Percentiles rank a stretch among this genome's conserved stretches.
These are phyloP conservation scores for Salicornia ramosissima DNA, from an alignment of 148 eudicot genomes.

Conservation along the genomic window DNA sequence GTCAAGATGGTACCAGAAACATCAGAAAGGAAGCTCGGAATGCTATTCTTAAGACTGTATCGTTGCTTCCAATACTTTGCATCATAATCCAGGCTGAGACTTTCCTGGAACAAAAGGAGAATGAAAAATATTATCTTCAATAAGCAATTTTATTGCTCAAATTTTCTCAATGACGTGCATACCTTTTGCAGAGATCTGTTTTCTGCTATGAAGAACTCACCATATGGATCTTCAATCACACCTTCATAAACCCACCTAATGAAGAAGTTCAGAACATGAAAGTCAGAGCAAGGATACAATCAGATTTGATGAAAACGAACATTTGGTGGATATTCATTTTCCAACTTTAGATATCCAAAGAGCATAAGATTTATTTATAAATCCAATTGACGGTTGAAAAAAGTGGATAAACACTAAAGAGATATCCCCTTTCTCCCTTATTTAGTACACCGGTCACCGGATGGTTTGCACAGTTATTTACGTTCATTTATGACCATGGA, in stretches of 20 bases:
- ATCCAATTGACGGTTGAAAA: not conserved
- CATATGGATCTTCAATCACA: conserved; percentile 94
- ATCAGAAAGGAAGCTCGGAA: conserved; percentile 89
- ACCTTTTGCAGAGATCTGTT: conserved; percentile 92
- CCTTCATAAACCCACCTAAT: conserved; percentile 98
- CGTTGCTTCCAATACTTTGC: conserved; percentile 91
- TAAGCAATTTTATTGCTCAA: conserved; percentile 9
- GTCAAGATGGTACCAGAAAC: conserved; percentile 91
- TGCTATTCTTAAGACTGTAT: conserved; percentile 88
- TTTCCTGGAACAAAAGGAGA: conserved; percentile 54
- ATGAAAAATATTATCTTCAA: conserved; percentile 16
- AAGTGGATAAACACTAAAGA: not conserved
- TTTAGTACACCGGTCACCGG: too few relatives aligned
- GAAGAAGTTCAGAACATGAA: not conserved
- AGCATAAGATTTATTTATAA: not conserved
- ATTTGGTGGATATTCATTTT: not conserved
- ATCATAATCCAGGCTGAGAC: conserved; percentile 89
- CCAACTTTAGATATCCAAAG: not conserved
- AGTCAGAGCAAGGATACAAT: conserved; percentile 4
- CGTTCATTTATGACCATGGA: too few relatives aligned
- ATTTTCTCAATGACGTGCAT: conserved; percentile 15
- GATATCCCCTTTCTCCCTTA: not conserved
- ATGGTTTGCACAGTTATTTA: too few relatives aligned
- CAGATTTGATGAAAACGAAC: not conserved
- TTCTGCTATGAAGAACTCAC: conserved; percentile 92